A percentile compares a stretch with the other conserved stretches of the same genome.
These are phyloP conservation scores for Pichia cactophila DNA, from an alignment of 1,139 yeast genomes.

Conservation along the genomic window DNA sequence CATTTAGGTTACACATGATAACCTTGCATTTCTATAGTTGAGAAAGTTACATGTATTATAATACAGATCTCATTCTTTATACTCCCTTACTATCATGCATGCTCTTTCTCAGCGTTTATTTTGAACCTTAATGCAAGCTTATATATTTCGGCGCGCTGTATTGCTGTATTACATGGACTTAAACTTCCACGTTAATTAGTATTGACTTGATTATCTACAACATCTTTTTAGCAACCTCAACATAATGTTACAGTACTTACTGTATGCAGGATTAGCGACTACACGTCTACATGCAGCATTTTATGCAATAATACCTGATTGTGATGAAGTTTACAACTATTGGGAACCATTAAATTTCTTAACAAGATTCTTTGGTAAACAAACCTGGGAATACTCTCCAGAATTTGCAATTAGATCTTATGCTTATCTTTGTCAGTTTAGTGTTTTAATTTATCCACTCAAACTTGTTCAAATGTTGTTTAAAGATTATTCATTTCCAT, in stretches of 20 bases:
- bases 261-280: conserved; percentile 20
- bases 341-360: conserved; percentile 88
- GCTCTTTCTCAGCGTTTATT: too few species aligned
- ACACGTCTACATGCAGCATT: conserved; percentile 42
- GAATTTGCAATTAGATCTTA: conserved; percentile 83
- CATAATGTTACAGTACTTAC: conserved; percentile 6
- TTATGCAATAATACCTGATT: conserved; percentile 68
- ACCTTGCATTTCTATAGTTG: too few species aligned
- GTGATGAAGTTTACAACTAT: conserved; percentile 84
- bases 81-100: too few species aligned
- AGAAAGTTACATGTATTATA: too few species aligned
- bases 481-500: conserved; percentile 22
- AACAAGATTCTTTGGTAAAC: conserved; percentile 77
- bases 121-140: too few species aligned
- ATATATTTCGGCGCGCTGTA: too few species aligned
- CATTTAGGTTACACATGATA: too few species aligned
- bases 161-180: too few species aligned
- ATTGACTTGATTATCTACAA: too few species aligned
- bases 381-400: conserved; percentile 97
- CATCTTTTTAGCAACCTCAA: neutral
- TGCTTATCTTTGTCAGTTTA: conserved; percentile 58
- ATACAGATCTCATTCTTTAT: too few species aligned
- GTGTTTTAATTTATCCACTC: conserved; percentile 35
- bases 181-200: neutral
- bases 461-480: conserved; percentile 11